Evolutionary conservation across 1,284 basidiomycete genomes (phyloP).

Genomic region (Irpex lacteus): DNA sequence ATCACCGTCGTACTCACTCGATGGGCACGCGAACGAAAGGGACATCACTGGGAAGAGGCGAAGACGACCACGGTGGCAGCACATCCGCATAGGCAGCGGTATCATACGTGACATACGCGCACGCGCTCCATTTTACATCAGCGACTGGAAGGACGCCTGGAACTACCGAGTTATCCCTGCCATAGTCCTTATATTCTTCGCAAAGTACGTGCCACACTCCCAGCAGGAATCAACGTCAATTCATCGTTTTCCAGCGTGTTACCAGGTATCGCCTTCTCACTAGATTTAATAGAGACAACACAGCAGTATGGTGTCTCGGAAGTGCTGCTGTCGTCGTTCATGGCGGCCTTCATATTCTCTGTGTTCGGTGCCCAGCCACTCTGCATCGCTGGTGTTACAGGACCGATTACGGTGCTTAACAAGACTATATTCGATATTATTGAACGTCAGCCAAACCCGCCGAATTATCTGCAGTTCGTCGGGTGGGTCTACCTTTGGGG

Average conservation of each 20-base stretch:
- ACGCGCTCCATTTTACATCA: constrained; percentile 77
- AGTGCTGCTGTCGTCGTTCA: constrained; percentile 76
- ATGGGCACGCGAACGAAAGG: not conserved
- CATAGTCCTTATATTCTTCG: constrained; percentile 75
- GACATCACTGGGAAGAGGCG: not conserved
- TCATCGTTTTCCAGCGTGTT: constrained; percentile 55
- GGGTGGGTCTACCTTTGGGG: constrained; percentile 95
- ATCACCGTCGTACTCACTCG: constrained; percentile 1
- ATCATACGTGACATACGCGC: constrained; percentile 78
- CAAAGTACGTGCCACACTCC: constrained; percentile 52
- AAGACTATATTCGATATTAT: constrained; percentile 87
- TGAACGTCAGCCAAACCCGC: constrained; percentile 50
- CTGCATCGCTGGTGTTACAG: constrained; percentile 92
- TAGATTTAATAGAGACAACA: constrained; percentile 92
- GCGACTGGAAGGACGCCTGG: constrained; percentile 88
- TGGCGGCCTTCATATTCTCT: constrained; percentile 91
- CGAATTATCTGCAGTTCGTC: constrained; percentile 82
- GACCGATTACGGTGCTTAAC: constrained; percentile 89
- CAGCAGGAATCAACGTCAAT: not conserved
- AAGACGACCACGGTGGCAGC: not conserved
- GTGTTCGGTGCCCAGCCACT: constrained; percentile 90
- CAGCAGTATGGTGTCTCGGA: constrained; percentile 90
- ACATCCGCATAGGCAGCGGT: constrained; percentile 55
- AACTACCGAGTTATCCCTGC: constrained; percentile 83
- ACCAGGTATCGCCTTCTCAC: constrained; percentile 89